These are phyloP conservation scores for Cryptosporidium viatorum DNA, from an alignment of 169 alveolate species.

Conservation along the genomic window DNA sequence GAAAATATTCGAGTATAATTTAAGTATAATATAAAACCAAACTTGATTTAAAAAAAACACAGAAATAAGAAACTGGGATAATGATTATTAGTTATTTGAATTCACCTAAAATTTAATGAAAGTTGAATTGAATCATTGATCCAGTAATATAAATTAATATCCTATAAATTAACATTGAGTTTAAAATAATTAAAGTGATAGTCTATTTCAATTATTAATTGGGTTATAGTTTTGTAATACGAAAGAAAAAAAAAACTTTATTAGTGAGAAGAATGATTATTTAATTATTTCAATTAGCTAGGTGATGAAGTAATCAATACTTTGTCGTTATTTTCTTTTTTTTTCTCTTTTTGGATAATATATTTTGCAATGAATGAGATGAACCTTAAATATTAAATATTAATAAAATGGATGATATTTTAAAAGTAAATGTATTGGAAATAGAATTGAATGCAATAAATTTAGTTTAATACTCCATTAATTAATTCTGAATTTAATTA, in stretches of 20 bases:
- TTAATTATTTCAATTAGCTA: neutral
- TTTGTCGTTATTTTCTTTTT: neutral
- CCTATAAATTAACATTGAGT: neutral
- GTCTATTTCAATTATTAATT: neutral
- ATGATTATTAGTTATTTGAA: constrained; percentile 2
- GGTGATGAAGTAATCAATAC: neutral
- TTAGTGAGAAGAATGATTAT: neutral
- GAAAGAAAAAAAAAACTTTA: neutral
- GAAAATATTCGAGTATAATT: neutral
- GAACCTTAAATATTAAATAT: neutral
- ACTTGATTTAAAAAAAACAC: neutral
- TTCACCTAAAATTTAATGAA: neutral
- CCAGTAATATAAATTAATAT: neutral
- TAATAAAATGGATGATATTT: neutral
- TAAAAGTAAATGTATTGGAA: neutral
- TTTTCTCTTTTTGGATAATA: neutral
- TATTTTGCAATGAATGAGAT: neutral
- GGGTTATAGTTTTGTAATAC: neutral
- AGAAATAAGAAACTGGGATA: neutral
- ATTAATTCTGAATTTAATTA: neutral
- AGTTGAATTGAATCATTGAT: neutral
- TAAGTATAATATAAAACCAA: neutral
- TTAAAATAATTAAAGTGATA: neutral
- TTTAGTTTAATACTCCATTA: neutral
- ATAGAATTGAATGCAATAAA: neutral